phyloP scores from a whole-genome alignment of 495 filamentous ascomycete genomes.

The Chlorociboria aeruginascens region DNA sequence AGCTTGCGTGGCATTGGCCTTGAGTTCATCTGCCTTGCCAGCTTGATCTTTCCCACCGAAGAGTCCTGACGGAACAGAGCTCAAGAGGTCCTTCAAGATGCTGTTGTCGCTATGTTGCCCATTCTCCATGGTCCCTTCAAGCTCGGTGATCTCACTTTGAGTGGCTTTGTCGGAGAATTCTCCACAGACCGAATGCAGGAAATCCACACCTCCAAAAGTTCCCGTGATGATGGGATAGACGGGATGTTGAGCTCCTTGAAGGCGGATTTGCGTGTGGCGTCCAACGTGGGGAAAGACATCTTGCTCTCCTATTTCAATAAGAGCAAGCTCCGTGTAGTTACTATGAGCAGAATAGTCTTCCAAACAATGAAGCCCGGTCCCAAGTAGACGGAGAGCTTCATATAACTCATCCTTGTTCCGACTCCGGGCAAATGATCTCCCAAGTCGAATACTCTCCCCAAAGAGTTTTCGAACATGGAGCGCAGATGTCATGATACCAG shows the following conservation, averaged over 20 bases:
- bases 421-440: conserved; percentile 50
- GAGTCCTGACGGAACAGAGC: conserved; percentile 64
- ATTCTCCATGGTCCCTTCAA: conserved; percentile 62
- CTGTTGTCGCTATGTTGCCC: conserved; percentile 45
- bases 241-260: conserved; percentile 47
- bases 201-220: conserved; percentile 90
- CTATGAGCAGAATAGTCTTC: conserved; percentile 90
- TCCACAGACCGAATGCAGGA: conserved; percentile 82
- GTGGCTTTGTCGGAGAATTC: conserved; percentile 81
- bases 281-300: conserved; percentile 81
- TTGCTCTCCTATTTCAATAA: conserved; percentile 72
- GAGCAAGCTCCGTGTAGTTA: conserved; percentile 76
- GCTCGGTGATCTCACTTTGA: conserved; percentile 72
- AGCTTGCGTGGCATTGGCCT: conserved; percentile 52
- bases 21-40: conserved; percentile 50
- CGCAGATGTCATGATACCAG: conserved; percentile 65
- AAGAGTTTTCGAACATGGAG: conserved; percentile 62
- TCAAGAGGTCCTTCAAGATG: conserved; percentile 61
- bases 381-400: conserved; percentile 73
- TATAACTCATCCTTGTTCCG: conserved; percentile 61
- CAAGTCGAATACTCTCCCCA: conserved; percentile 57
- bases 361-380: conserved; percentile 81
- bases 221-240: conserved; percentile 79
- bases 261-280: conserved; percentile 46
- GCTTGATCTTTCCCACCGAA: conserved; percentile 60